phyloP scores from a whole-genome alignment of 2,329 filamentous ascomycete genomes.

The Scedosporium minutisporum region DNA sequence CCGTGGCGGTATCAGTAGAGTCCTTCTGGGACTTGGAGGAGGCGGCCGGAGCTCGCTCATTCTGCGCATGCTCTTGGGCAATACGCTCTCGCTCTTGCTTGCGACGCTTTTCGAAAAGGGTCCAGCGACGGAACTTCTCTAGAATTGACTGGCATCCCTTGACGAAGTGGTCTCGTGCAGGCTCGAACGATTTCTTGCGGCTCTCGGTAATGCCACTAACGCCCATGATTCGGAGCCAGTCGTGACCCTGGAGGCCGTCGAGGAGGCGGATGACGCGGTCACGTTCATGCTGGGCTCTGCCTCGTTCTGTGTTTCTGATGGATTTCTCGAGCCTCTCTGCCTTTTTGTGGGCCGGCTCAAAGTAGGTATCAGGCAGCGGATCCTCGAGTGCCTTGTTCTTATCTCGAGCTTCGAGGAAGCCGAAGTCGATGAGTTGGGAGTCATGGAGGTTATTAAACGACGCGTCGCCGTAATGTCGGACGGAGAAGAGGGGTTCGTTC shows the following conservation, averaged over 20 bases:
- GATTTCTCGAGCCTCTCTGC: constrained; percentile 52
- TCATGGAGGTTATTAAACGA: constrained; percentile 48
- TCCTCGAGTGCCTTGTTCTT: constrained; percentile 37
- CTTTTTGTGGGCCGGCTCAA: constrained; percentile 44
- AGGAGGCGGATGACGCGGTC: constrained; percentile 57
- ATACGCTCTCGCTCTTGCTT: constrained; percentile 67
- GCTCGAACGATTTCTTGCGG: constrained; percentile 78
- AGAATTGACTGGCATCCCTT: constrained; percentile 71
- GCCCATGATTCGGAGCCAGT: constrained; percentile 89
- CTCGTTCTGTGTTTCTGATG: constrained; percentile 55
- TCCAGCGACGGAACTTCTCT: constrained; percentile 82
- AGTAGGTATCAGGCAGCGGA: constrained; percentile 46
- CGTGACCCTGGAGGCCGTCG: constrained; percentile 77
- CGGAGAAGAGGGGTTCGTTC: constrained; percentile 13
- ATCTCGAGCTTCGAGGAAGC: constrained; percentile 38
- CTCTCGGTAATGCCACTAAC: constrained; percentile 77
- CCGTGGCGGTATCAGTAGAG: not conserved
- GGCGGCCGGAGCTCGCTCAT: constrained; percentile 7
- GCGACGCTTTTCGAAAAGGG: constrained; percentile 75
- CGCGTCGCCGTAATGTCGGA: constrained; percentile 45
- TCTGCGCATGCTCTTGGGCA: constrained; percentile 12
- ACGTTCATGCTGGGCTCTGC: constrained; percentile 56
- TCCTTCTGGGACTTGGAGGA: not conserved
- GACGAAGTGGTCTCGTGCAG: constrained; percentile 77
- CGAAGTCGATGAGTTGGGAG: constrained; percentile 46